These are phyloP conservation scores for Prunus salicina DNA, from an alignment of 306 rosid genomes.

Conservation along the genomic window DNA sequence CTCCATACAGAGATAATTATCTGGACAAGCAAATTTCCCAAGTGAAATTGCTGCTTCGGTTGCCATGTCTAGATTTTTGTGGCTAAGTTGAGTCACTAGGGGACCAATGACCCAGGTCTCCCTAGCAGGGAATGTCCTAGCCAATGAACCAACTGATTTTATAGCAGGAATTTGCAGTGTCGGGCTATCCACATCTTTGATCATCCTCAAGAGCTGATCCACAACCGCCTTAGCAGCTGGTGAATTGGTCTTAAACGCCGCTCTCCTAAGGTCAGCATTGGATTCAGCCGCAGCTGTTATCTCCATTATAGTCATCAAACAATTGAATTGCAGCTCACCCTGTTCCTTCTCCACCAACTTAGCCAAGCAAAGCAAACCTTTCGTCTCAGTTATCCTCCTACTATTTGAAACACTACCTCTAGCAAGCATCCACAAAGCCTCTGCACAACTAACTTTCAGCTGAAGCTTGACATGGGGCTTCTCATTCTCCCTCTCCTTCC, in stretches of 20 bases:
- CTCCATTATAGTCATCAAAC: constrained; percentile 78
- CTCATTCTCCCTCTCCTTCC: constrained; percentile 82
- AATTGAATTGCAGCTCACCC: constrained; percentile 64
- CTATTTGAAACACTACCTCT: constrained; percentile 60
- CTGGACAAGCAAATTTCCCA: constrained; percentile 58
- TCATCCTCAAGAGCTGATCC: constrained; percentile 67
- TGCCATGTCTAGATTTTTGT: constrained; percentile 43
- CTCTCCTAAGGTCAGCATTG: constrained; percentile 62
- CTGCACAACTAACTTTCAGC: constrained; percentile 59
- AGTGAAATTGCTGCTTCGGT: constrained; percentile 69
- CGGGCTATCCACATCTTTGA: constrained; percentile 52
- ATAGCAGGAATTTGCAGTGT: constrained; percentile 50
- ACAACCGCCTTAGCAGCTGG: constrained; percentile 79
- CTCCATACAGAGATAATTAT: constrained; percentile 57
- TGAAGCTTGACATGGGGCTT: constrained; percentile 55
- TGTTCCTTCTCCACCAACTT: constrained; percentile 66
- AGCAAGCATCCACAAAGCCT: constrained; percentile 82
- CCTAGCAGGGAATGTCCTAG: constrained; percentile 85
- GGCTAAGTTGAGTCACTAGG: constrained; percentile 52
- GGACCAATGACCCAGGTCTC: constrained; percentile 71
- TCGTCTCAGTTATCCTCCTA: constrained; percentile 70
- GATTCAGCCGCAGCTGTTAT: constrained; percentile 64
- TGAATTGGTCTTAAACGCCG: constrained; percentile 67
- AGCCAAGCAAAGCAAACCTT: constrained; percentile 83
- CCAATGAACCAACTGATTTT: constrained; percentile 71